Conservation (phyloP, 257 asterid genomes). For the Nicotiana noctiflora region DNA sequence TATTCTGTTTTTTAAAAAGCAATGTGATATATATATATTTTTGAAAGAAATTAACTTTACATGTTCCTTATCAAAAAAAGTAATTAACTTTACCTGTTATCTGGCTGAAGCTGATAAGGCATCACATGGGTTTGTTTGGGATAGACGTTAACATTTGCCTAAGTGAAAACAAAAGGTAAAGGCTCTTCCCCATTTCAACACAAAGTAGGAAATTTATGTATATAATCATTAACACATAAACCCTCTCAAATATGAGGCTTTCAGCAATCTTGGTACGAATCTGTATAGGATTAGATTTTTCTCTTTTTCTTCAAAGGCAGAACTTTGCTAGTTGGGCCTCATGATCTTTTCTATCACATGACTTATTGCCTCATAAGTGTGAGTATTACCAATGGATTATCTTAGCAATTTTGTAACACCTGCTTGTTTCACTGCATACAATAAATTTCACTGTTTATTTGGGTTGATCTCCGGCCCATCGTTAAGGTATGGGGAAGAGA, state of each 20-base stretch:
- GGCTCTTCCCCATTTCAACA: neutral
- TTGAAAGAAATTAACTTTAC: neutral
- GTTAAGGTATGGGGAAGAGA: neutral
- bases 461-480: neutral
- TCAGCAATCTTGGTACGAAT: neutral
- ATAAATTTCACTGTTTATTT: neutral
- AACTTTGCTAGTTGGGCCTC: neutral
- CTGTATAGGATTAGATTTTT: neutral
- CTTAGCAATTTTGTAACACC: neutral
- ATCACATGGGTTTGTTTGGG: neutral
- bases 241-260: neutral
- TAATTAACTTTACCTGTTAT: neutral
- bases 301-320: neutral
- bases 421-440: neutral
- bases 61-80: neutral
- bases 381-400: neutral
- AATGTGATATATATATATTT: neutral
- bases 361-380: neutral
- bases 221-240: neutral
- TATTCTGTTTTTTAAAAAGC: neutral
- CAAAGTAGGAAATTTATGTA: neutral
- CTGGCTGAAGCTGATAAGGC: neutral
- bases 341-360: neutral
- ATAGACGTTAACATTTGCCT: neutral
- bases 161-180: neutral